These are phyloP conservation scores for Bathelium albidoporum DNA, from an alignment of 495 filamentous ascomycete species.

Conservation along the genomic window DNA sequence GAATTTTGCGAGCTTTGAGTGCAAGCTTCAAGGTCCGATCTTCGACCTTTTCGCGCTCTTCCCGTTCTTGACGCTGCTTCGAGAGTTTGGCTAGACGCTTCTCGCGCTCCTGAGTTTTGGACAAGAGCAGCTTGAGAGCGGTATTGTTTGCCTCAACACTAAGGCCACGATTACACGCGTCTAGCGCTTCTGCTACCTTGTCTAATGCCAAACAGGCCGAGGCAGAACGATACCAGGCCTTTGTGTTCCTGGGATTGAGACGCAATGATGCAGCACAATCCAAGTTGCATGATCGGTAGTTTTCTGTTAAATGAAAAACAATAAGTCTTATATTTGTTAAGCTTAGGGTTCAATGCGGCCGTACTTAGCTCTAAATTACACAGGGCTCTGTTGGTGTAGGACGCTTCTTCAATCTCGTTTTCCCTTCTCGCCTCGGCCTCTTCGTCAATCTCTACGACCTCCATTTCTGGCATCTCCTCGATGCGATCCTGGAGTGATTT, in stretches of 20 bases:
- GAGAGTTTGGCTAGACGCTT: conserved; percentile 22
- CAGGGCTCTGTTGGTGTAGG: conserved; percentile 75
- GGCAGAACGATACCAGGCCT: conserved; percentile 78
- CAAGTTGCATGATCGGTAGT: conserved; percentile 71
- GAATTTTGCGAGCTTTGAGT: conserved; percentile 63
- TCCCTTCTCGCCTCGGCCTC: conserved; percentile 46
- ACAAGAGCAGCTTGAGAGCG: conserved; percentile 37
- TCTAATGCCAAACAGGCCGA: conserved; percentile 64
- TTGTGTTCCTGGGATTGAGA: conserved; percentile 67
- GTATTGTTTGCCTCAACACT: conserved; percentile 51
- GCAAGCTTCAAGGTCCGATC: conserved; percentile 54
- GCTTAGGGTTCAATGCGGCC: conserved; percentile 12
- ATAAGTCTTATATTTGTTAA: conserved; percentile 3
- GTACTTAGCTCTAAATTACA: conserved; percentile 69
- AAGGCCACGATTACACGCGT: conserved; percentile 62
- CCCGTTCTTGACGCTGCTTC: conserved; percentile 35
- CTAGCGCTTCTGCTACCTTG: conserved; percentile 62
- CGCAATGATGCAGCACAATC: conserved; percentile 75
- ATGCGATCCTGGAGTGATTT: conserved; percentile 25
- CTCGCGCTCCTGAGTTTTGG: conserved; percentile 22
- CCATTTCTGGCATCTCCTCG: conserved; percentile 33
- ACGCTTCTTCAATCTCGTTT: conserved; percentile 55
- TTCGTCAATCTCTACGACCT: conserved; percentile 33
- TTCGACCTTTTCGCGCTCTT: conserved; percentile 41
- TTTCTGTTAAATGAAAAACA: conserved; percentile 37